phyloP scores from a whole-genome alignment of 225 moss, liverwort and hornwort genomes.

The Neckera pumila region DNA sequence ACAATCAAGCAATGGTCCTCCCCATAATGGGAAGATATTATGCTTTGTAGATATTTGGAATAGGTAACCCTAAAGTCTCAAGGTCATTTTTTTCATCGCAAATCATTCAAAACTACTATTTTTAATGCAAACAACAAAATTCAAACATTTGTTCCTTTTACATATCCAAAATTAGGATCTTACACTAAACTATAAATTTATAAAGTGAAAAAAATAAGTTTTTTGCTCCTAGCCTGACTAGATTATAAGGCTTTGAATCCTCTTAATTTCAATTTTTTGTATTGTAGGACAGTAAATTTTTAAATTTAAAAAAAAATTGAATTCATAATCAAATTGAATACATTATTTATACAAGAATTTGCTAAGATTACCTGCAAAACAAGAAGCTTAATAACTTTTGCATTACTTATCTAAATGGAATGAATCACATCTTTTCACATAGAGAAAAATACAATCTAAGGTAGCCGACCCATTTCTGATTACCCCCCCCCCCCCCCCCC shows the following conservation, averaged over 20 bases:
- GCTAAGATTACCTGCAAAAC: neutral
- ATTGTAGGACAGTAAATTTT: too few relatives aligned
- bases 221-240: neutral
- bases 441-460: neutral
- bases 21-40: neutral
- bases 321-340: too few relatives aligned
- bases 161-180: neutral
- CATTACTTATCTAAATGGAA: neutral
- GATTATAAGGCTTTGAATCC: neutral
- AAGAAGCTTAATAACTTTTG: neutral
- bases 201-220: neutral
- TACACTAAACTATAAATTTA: neutral
- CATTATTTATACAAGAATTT: neutral
- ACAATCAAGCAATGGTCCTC: neutral
- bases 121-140: neutral
- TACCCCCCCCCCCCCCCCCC: too few relatives aligned
- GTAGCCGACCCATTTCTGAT: too few relatives aligned
- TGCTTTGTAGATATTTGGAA: neutral
- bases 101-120: neutral
- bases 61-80: accelerated
- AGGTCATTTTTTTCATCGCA: too few relatives aligned
- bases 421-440: neutral
- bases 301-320: too few relatives aligned
- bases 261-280: neutral
- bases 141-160: neutral